These are phyloP conservation scores for Penicillium chermesinum DNA, from an alignment of 495 filamentous ascomycete genomes.

Conservation along the genomic window DNA sequence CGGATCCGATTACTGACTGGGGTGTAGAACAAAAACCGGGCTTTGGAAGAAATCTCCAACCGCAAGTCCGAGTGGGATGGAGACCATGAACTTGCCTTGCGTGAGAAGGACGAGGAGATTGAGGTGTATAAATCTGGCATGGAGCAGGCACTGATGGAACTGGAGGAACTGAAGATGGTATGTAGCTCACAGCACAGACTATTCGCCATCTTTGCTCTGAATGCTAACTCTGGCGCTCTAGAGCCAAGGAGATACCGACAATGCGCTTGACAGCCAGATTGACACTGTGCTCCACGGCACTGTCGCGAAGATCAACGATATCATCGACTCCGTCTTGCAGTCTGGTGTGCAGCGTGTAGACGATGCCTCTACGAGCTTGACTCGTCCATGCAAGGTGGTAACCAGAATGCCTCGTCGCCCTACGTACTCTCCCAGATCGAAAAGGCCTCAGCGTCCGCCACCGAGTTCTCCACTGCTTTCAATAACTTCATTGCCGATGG, in stretches of 20 bases:
- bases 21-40: slow-evolving; percentile 67
- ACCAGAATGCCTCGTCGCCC: slow-evolving; percentile 93
- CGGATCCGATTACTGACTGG: slow-evolving; percentile 11
- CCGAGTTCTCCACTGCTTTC: slow-evolving; percentile 94
- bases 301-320: slow-evolving; percentile 89
- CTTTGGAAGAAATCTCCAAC: slow-evolving; percentile 75
- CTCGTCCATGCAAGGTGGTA: slow-evolving; percentile 95
- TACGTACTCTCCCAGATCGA: slow-evolving; percentile 96
- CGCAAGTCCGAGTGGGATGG: slow-evolving; percentile 75
- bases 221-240: slow-evolving; percentile 11
- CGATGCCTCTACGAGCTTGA: slow-evolving; percentile 96
- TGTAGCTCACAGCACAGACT: not conserved
- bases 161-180: slow-evolving; percentile 73
- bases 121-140: slow-evolving; percentile 95
- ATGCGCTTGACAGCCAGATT: slow-evolving; percentile 82
- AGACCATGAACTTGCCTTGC: slow-evolving; percentile 76
- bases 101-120: slow-evolving; percentile 94
- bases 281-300: slow-evolving; percentile 80
- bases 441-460: slow-evolving; percentile 90
- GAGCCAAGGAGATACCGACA: slow-evolving; percentile 69
- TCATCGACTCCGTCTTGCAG: slow-evolving; percentile 94
- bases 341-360: slow-evolving; percentile 92
- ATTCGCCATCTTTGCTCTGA: not conserved
- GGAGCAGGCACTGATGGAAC: slow-evolving; percentile 87
- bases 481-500: slow-evolving; percentile 98